Evolutionary conservation across 1,284 basidiomycete genomes (phyloP).

Genomic region (Salmacisia buchloeana): DNA sequence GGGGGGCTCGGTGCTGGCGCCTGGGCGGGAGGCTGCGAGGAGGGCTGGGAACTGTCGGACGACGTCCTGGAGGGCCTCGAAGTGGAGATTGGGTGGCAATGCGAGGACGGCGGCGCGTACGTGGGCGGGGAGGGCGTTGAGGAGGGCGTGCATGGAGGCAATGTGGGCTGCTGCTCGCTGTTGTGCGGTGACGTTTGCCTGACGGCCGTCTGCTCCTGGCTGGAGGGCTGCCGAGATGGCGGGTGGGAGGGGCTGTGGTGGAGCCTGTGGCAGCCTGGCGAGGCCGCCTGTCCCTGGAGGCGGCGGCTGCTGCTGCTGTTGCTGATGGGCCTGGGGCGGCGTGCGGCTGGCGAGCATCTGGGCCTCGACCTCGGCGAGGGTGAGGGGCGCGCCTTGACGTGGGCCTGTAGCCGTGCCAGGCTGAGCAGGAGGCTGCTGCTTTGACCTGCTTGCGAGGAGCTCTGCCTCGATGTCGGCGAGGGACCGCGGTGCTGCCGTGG

Average conservation of each 20-base stretch:
- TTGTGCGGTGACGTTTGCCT: not conserved
- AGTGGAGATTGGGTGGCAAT: conserved; percentile 46
- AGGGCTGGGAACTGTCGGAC: conserved; percentile 38
- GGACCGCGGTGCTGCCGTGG: not conserved
- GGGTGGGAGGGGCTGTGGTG: conserved; percentile 32
- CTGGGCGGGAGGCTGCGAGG: conserved; percentile 15
- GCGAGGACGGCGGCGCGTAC: conserved; percentile 40
- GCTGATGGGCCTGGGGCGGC: conserved; percentile 17
- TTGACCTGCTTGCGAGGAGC: not conserved
- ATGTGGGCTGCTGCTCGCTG: conserved; percentile 34
- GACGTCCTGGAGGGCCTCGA: conserved; percentile 40
- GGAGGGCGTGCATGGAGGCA: conserved; percentile 40
- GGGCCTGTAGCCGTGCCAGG: conserved; percentile 5
- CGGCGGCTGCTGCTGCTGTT: conserved; percentile 9
- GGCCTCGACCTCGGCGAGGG: conserved; percentile 52
- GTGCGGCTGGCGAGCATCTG: conserved; percentile 45
- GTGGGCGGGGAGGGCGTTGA: conserved; percentile 40
- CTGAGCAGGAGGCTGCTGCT: conserved; percentile 8
- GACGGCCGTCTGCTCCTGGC: conserved; percentile 20
- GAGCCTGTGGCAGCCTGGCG: conserved; percentile 31
- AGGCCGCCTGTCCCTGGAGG: conserved; percentile 19
- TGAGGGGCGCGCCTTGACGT: conserved; percentile 16
- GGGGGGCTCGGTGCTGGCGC: conserved; percentile 9
- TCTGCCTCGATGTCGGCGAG: conserved; percentile 7
- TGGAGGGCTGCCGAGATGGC: conserved; percentile 19